Evolutionary conservation across 345 rosid species (phyloP).

Genomic region (Syzygium aromaticum): DNA sequence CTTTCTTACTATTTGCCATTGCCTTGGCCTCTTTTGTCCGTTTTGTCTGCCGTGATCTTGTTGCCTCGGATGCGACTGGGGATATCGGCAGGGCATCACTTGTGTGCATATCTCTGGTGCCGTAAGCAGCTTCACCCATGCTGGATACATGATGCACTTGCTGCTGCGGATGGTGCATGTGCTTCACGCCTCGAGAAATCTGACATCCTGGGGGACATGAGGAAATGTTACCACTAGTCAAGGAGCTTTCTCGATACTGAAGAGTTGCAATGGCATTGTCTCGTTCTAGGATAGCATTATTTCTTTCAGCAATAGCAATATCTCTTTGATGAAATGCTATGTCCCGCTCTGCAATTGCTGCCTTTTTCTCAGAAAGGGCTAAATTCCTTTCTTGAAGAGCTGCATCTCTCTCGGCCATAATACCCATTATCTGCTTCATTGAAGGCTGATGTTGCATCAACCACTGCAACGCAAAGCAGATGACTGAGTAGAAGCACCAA

Average conservation of each 20-base stretch:
- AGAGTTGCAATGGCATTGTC: slow-evolving; percentile 80
- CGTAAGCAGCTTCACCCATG: slow-evolving; percentile 46
- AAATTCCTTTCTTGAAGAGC: slow-evolving; percentile 85
- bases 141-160: slow-evolving; percentile 47
- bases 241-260: slow-evolving; percentile 77
- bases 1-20: slow-evolving; percentile 42
- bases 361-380: slow-evolving; percentile 85
- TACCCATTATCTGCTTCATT: slow-evolving; percentile 97
- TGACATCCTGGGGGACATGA: slow-evolving; percentile 75
- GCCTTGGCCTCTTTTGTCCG: slow-evolving; percentile 59
- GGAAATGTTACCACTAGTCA: slow-evolving; percentile 41
- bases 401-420: slow-evolving; percentile 96
- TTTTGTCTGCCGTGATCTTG: slow-evolving; percentile 62
- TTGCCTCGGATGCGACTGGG: slow-evolving; percentile 39
- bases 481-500: slow-evolving; percentile 2
- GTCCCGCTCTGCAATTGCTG: slow-evolving; percentile 89
- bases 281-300: slow-evolving; percentile 78
- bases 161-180: slow-evolving; percentile 71
- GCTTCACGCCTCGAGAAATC: slow-evolving; percentile 78
- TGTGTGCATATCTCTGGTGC: slow-evolving; percentile 49
- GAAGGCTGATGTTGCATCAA: slow-evolving; percentile 93
- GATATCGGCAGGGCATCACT: slow-evolving; percentile 36
- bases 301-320: slow-evolving; percentile 87
- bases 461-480: slow-evolving; percentile 50
- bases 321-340: slow-evolving; percentile 92